Base-by-base conservation (phyloP, 495 filamentous ascomycete species). In the Daldinia decipiens region DNA sequence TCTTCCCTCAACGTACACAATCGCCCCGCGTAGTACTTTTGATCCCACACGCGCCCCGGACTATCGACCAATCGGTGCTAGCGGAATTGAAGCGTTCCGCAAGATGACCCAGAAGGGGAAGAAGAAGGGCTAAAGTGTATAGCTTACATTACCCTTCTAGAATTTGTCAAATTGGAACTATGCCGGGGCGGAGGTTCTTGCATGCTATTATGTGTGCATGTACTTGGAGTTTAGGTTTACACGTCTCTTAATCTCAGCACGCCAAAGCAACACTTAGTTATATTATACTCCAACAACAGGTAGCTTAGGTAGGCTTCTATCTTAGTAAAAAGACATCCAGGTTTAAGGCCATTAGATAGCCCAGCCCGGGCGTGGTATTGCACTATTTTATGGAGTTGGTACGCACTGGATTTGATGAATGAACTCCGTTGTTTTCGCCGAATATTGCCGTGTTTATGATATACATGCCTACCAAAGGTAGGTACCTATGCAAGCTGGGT, bases 11-110 rank as follows among this genome's bases (percentile, higher is more conserved):
- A 94, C 88, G 67, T 97, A 97, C 77, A 92, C 89, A 1, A 85
- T 97, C 70, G 94, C 92, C 36, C 94, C 94, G 15, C 85, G 77
- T 62, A 87, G 85, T 73, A 87, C 81, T 4, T 87, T 85, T 61
- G 82, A 86, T 70, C 76, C 79, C 0, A 77, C 63, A 5, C 75
- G 72, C 40, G 74, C 73, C 1, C 62, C 78, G 11, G 77, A 82
- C 43, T 74, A 78, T 50, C 86, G 88, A 70, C 91, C 91, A 5
- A 81, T 93, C 74, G 93, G 92, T 31, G 85, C 89, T 43, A 87
- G 87, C 65, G 92, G 92, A 56, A 86, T 92, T 76, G 92, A 93
- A 73, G 90, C 91, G 24, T 95, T 96, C 83, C 86, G 91, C 73
- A 89, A 86, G 81, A 92, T 96, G 87, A 91, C 89, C 69, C 87